Percentiles rank a stretch among this genome's conserved stretches.
Evolutionary conservation across 306 rosid species (phyloP).

Genomic region (Cicer yamashitae): DNA sequence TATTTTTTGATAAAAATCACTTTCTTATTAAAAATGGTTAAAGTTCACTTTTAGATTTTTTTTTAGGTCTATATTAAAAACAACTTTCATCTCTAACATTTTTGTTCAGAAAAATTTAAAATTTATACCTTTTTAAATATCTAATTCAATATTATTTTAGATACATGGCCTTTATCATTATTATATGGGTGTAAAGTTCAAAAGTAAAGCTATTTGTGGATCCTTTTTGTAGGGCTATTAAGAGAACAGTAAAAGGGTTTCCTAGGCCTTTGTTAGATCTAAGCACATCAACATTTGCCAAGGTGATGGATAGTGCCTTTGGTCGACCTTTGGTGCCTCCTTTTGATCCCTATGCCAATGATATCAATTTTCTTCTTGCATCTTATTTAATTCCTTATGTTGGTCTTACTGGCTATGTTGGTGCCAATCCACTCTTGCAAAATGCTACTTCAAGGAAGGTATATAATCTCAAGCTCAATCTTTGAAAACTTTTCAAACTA

Average conservation of each 20-base stretch:
- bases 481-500: not conserved
- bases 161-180: not conserved
- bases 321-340: conserved; percentile 61
- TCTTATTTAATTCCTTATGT: conserved; percentile 77
- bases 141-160: too few species aligned
- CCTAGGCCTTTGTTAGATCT: conserved; percentile 78
- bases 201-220: not conserved
- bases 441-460: conserved; percentile 53
- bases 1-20: too few species aligned
- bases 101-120: too few species aligned
- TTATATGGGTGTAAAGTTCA: not conserved
- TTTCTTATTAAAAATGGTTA: too few species aligned
- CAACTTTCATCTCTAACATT: too few species aligned
- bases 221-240: conserved; percentile 62
- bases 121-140: too few species aligned
- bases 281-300: conserved; percentile 60
- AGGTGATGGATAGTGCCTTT: conserved; percentile 59
- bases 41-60: too few species aligned
- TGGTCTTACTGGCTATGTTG: conserved; percentile 91
- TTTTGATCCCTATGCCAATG: conserved; percentile 71
- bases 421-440: conserved; percentile 62
- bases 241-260: conserved; percentile 59
- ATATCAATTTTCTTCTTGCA: conserved; percentile 70
- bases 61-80: too few species aligned
- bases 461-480: conserved; percentile 22